Evolutionary conservation across 768 basidiomycete genomes (phyloP).

Genomic region (Kwoniella mangroviensis): DNA sequence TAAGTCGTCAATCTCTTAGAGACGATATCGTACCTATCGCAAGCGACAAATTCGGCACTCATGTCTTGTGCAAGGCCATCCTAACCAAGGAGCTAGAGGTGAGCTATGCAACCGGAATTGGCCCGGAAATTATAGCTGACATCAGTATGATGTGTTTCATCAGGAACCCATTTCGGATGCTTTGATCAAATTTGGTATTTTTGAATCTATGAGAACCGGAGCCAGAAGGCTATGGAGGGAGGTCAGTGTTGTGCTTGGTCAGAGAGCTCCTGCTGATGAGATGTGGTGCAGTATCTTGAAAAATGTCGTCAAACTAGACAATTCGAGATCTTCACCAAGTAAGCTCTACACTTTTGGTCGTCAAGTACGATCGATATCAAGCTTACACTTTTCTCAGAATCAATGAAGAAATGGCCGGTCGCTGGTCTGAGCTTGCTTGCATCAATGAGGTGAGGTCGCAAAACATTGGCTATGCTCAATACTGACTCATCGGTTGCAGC

Average conservation of each 20-base stretch:
- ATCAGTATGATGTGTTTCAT: too few relatives aligned
- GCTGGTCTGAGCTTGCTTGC: slow-evolving; percentile 51
- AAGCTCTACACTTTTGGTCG: slow-evolving; percentile 2
- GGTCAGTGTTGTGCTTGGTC: slow-evolving; percentile 25
- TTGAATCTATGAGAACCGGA: slow-evolving; percentile 52
- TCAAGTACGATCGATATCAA: too few relatives aligned
- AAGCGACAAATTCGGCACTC: slow-evolving; percentile 54
- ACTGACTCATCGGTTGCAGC: slow-evolving; percentile 16
- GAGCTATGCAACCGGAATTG: neutral
- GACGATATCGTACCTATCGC: slow-evolving; percentile 49
- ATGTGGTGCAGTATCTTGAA: slow-evolving; percentile 39
- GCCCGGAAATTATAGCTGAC: neutral
- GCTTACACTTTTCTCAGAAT: slow-evolving; percentile 30
- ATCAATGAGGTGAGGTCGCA: slow-evolving; percentile 45
- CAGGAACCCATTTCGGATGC: slow-evolving; percentile 48
- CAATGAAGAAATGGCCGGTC: slow-evolving; percentile 45
- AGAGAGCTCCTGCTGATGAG: neutral
- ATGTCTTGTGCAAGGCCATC: slow-evolving; percentile 54
- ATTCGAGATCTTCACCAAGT: slow-evolving; percentile 46
- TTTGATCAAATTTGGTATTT: slow-evolving; percentile 46
- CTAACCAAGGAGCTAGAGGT: slow-evolving; percentile 50
- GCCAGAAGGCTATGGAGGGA: slow-evolving; percentile 54
- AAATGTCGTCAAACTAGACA: slow-evolving; percentile 39
- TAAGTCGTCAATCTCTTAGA: slow-evolving; percentile 21
- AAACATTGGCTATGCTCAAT: neutral